phyloP scores from a whole-genome alignment of 2,329 filamentous ascomycete species.

The Clarireedia hainanense region DNA sequence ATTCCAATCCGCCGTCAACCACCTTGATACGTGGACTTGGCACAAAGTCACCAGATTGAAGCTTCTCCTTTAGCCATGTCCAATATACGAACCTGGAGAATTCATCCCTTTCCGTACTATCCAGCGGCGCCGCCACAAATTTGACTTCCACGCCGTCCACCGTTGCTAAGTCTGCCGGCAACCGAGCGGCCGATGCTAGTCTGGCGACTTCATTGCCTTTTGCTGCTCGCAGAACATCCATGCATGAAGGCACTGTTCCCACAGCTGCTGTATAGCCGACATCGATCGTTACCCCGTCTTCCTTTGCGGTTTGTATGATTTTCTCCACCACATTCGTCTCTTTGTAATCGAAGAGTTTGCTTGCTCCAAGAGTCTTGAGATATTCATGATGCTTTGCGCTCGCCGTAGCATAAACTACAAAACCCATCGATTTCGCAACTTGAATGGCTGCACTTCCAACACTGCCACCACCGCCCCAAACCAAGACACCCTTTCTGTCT shows the following conservation, averaged over 20 bases:
- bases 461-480: conserved; percentile 19
- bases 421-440: conserved; percentile 33
- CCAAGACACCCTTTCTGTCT: conserved; percentile 19
- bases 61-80: conserved; percentile 25
- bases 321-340: conserved; percentile 15
- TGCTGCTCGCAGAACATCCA: conserved; percentile 48
- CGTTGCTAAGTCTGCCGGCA: conserved; percentile 38
- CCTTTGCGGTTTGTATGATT: conserved; percentile 23
- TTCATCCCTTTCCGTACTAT: conserved; percentile 34
- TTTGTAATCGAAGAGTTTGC: conserved; percentile 17
- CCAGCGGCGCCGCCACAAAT: conserved; percentile 39
- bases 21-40: conserved; percentile 33
- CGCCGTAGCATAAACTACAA: conserved; percentile 33
- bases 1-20: conserved; percentile 32
- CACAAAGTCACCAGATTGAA: conserved; percentile 15
- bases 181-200: conserved; percentile 44
- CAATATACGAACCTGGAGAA: not conserved
- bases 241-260: conserved; percentile 27
- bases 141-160: not conserved
- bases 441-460: conserved; percentile 33
- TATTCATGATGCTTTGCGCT: conserved; percentile 18
- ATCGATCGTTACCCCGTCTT: conserved; percentile 1
- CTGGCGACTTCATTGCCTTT: conserved; percentile 37
- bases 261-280: conserved; percentile 5
- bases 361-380: conserved; percentile 15